Evolutionary conservation across 441 rosid species (phyloP).

Genomic region (Macaranga tanarius): DNA sequence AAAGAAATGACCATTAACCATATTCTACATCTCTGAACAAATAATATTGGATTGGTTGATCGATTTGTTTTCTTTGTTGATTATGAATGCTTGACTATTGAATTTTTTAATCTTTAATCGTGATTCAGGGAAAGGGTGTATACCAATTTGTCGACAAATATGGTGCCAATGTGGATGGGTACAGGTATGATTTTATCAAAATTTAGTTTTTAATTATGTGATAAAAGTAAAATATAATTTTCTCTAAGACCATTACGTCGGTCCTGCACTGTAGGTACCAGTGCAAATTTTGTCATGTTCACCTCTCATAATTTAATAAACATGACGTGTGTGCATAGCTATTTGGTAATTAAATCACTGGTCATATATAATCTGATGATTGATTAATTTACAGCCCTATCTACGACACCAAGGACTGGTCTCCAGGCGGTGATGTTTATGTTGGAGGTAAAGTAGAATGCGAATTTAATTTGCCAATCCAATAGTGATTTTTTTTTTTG

Average conservation of each 20-base stretch:
- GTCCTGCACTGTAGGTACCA: too few species aligned
- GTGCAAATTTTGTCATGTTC: too few species aligned
- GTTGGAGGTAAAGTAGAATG: constrained; percentile 51
- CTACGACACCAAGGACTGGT: constrained; percentile 66
- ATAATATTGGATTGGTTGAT: too few species aligned
- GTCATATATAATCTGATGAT: neutral
- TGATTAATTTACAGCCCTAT: constrained; percentile 63
- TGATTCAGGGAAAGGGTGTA: constrained; percentile 85
- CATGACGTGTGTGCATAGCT: too few species aligned
- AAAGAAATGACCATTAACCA: too few species aligned
- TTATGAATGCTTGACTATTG: neutral
- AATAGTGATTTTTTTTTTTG: too few species aligned
- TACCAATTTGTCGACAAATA: constrained; percentile 93
- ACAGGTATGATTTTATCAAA: constrained; percentile 48
- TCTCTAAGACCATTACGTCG: too few species aligned
- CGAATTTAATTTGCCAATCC: too few species aligned
- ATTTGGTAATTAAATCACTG: neutral
- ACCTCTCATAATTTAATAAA: neutral
- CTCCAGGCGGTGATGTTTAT: constrained; percentile 79
- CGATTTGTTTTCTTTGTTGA: too few species aligned
- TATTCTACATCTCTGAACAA: too few species aligned
- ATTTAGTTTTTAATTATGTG: too few species aligned
- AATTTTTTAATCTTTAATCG: neutral
- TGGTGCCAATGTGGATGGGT: constrained; percentile 95
- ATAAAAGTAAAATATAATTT: too few species aligned